Conservation (phyloP, 257 asterid species). For the Solanum chilense region DNA sequence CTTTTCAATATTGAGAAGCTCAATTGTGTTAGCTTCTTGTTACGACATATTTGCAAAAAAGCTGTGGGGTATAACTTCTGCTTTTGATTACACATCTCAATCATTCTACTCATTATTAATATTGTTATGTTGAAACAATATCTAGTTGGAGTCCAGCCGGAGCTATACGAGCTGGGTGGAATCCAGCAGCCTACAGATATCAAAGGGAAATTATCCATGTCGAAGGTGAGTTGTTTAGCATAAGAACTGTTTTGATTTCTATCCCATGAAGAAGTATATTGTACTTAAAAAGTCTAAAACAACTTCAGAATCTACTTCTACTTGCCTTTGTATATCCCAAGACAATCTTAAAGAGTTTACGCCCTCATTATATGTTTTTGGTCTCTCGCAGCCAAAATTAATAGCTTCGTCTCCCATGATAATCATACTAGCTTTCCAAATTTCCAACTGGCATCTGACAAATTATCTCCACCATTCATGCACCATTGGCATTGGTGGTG, state of each 20-base stretch:
- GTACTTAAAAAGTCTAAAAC: background rate
- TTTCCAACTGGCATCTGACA: background rate
- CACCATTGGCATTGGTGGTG: background rate
- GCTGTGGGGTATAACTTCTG: background rate
- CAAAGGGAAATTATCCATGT: slow-evolving; percentile 59
- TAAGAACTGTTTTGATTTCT: background rate
- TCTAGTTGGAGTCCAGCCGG: slow-evolving; percentile 98
- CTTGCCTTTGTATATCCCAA: background rate
- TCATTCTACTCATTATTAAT: background rate
- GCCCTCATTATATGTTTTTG: background rate
- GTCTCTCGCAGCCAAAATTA: background rate
- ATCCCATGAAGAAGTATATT: background rate
- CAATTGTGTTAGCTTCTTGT: background rate
- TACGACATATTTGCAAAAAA: background rate
- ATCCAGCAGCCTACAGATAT: slow-evolving; percentile 65
- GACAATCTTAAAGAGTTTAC: background rate
- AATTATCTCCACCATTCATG: background rate
- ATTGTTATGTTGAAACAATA: background rate
- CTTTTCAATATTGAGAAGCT: background rate
- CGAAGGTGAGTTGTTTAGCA: slow-evolving; percentile 46
- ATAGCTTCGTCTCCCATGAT: background rate
- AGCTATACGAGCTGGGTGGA: slow-evolving; percentile 78
- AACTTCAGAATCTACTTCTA: background rate
- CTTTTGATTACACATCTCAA: background rate
- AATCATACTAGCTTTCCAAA: background rate